These are phyloP conservation scores for Corylus heterophylla DNA, from an alignment of 306 rosid genomes.

Conservation along the genomic window DNA sequence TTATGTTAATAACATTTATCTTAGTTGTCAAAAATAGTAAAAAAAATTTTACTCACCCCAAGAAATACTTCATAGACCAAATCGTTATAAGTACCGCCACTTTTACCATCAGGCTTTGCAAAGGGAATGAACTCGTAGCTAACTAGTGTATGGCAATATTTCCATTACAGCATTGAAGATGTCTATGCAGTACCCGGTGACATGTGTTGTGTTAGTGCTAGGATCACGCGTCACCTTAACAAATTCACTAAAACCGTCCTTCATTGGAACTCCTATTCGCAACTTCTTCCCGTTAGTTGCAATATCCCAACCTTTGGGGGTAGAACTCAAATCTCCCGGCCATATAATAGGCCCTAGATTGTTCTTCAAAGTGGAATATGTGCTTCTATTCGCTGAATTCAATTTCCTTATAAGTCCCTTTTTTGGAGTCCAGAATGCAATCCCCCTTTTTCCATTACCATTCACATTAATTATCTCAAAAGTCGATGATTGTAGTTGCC, in stretches of 20 bases:
- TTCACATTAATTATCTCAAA: conserved; percentile 40
- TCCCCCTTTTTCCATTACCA: conserved; percentile 34
- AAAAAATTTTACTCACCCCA: conserved; percentile 37
- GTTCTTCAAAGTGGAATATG: conserved; percentile 13
- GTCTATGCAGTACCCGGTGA: conserved; percentile 53
- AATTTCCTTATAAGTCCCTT: conserved; percentile 36
- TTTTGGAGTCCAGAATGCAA: conserved; percentile 56
- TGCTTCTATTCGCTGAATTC: background rate
- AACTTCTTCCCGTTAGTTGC: conserved; percentile 41
- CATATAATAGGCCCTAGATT: conserved; percentile 36
- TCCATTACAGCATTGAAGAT: conserved; percentile 46
- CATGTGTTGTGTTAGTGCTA: conserved; percentile 10
- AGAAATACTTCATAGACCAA: conserved; percentile 41
- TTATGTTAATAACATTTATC: too few relatives aligned
- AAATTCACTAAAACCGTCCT: conserved; percentile 26
- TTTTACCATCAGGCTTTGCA: conserved; percentile 5
- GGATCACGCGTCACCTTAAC: conserved; percentile 14
- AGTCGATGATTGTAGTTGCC: conserved; percentile 23
- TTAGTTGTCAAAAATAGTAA: background rate
- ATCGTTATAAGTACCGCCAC: conserved; percentile 37
- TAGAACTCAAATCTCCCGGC: conserved; percentile 49
- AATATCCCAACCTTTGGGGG: conserved; percentile 58
- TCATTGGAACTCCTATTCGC: conserved; percentile 43
- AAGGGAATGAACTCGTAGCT: conserved; percentile 45
- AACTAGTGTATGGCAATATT: conserved; percentile 39